These are phyloP conservation scores for Phytophthora litchii DNA, from an alignment of 352 stramenopile genomes.

Conservation along the genomic window DNA sequence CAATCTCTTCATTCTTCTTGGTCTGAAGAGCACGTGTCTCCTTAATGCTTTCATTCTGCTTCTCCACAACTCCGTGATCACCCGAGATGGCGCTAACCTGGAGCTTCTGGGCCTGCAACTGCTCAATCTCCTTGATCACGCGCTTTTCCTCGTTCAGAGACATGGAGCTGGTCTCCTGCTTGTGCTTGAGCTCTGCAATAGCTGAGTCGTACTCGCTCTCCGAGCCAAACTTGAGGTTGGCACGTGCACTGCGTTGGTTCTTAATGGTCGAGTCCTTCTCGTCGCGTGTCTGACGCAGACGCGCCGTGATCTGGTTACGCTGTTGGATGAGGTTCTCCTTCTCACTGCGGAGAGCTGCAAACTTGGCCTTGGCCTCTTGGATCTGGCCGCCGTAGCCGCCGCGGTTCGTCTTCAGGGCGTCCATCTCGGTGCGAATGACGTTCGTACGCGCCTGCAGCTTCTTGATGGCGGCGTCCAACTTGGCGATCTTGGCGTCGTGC, in stretches of 20 bases:
- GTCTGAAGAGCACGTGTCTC: conserved; percentile 70
- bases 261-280: conserved; percentile 81
- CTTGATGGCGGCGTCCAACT: conserved; percentile 92
- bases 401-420: conserved; percentile 82
- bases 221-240: conserved; percentile 87
- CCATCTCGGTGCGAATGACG: conserved; percentile 75
- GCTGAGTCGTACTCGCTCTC: conserved; percentile 92
- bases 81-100: conserved; percentile 82
- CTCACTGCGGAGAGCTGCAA: conserved; percentile 78
- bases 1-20: conserved; percentile 96
- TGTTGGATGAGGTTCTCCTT: conserved; percentile 90
- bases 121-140: conserved; percentile 97
- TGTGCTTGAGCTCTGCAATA: conserved; percentile 87
- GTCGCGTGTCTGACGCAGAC: conserved; percentile 84
- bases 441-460: conserved; percentile 88
- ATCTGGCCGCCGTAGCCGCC: conserved; percentile 86
- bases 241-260: conserved; percentile 61
- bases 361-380: conserved; percentile 88
- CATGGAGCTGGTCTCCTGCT: conserved; percentile 97
- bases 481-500: conserved; percentile 87
- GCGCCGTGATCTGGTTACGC: conserved; percentile 80
- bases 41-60: conserved; percentile 82
- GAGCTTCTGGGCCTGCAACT: conserved; percentile 89
- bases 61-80: conserved; percentile 87
- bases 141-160: conserved; percentile 96